Base-by-base conservation (phyloP, 768 basidiomycete genomes). In the Peribolospora baueri region DNA sequence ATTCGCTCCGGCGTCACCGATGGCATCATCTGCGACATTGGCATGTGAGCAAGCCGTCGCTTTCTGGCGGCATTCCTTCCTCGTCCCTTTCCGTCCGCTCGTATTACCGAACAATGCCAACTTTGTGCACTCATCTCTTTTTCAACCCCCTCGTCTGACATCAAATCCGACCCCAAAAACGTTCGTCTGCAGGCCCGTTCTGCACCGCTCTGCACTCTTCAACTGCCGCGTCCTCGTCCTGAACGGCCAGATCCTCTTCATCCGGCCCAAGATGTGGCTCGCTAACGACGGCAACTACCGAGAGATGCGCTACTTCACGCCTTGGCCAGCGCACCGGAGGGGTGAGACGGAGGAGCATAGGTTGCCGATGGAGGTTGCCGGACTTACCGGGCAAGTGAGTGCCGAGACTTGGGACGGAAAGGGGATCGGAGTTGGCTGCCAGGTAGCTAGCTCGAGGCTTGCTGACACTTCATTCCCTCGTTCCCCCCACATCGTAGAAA, bases 261-360 rank as follows among this genome's bases (percentile, higher is more conserved):
- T 98, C 59, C 79, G 93, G 36, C 93, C 93, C 0, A 98, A 97
- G 71, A 90, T 98, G 90, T 98, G 93, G 93, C 73, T 98, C 48
- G 93, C 93, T 1, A 97, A 97, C 64, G 87, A 93, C 62, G 93
- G 93, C 3, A 97, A 97, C 65, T 98, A 98, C 67, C 82, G 93
- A 61, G 72, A 74, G 68, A 70, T 82, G 62, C 70, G 82, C 10
- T 84, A 86, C 66, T 98, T 98, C 63, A 87, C 91, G 2, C 88
- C 93, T 0, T 98, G 93, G 91, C 70, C 71, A 64, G 91, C 88
- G 65, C 83, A 84, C 64, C 75, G 80, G 40, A 25, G 25, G 25
- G 25, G 25, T 37, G 75, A 87, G 65, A 81, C 77, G 69, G 93
- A 97, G 66, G 85, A 93, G 51, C 85, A 90, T 64, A 85, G 79